Evolutionary conservation across 768 basidiomycete species (phyloP), one percentile per base, ranked within the genome.

Genomic region (Lactarius psammicola): DNA sequence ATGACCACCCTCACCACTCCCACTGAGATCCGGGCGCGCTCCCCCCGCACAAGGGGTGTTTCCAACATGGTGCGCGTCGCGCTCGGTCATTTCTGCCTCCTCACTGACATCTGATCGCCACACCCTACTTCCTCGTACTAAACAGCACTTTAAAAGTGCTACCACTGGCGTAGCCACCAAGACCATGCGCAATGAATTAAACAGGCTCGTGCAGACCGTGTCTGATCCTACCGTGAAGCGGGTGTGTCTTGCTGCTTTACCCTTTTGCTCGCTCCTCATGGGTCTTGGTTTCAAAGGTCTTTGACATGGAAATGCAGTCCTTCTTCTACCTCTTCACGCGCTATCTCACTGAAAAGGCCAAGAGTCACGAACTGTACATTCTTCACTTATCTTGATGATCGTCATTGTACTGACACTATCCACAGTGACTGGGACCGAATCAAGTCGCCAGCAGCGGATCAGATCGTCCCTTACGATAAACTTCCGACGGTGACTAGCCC

Each of bases 321-420:
- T 95, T 95, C 81, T 93, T 93, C 85, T 86, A 86, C 71, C 89
- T 95, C 71, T 94, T 95, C 82, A 94, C 92, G 74, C 89, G 94
- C 71, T 95, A 92, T 79, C 87, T 95, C 68, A 80, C 86, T n/a
- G 93, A 96, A 77, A 88, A 87, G 69, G 94, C 94, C 46, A 88
- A 90, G 80, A 87, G 85, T 75, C 83, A 87, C 72, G 90, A 93
- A 77, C 88, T 97, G 94, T 96, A 72, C 65, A 89, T 79, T 31
- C 57, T 66, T 54, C 61, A 40, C 51, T 69, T 30, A 46, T 40
- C 33, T 20, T 40, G 56, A 51, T 38, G 17, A 11, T 18, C 33
- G 53, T 11, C 20, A 38, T 36, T 28, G 4, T 33, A 28, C 23
- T 42, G 10, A 67, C n/a, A 46, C 57, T 17, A 26, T 9, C 11